Conservation (phyloP, 345 rosid genomes). For the Draba incana region DNA sequence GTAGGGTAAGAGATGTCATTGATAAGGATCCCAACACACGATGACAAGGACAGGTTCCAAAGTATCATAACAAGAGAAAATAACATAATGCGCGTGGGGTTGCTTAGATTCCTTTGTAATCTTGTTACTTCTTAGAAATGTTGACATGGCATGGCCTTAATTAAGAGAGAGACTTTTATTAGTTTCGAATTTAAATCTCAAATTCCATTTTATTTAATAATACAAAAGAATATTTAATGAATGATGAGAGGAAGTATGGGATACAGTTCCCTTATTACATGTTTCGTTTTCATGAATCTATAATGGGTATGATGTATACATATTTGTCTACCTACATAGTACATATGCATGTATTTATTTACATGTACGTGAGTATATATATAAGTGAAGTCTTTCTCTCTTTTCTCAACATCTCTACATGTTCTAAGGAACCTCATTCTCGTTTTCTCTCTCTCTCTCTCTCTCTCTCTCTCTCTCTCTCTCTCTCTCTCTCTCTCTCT, state of each 20-base stretch:
- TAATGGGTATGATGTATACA: conserved; percentile 27
- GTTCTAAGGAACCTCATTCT: background rate
- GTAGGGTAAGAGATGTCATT: conserved; percentile 19
- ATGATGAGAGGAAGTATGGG: conserved; percentile 40
- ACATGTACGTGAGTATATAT: conserved; percentile 35
- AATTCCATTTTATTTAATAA: conserved; percentile 3
- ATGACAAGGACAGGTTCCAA: conserved; percentile 40
- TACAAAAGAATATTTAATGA: conserved; percentile 20
- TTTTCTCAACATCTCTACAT: conserved; percentile 26
- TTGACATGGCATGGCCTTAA: conserved; percentile 28
- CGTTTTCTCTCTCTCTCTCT: conserved; percentile 12
- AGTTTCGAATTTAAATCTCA: conserved; percentile 18
- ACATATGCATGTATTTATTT: conserved; percentile 14
- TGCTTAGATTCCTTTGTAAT: conserved; percentile 43
- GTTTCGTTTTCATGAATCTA: conserved; percentile 16
- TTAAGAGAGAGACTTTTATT: conserved; percentile 5
- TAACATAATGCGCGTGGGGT: conserved; percentile 39
- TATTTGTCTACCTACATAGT: conserved; percentile 18
- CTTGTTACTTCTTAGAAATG: conserved; percentile 35
- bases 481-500: conserved; percentile 24
- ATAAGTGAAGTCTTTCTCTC: conserved; percentile 32
- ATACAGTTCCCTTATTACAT: conserved; percentile 35
- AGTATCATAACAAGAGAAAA: conserved; percentile 34
- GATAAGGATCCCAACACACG: conserved; percentile 30
- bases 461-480: conserved; percentile 8